Evolutionary conservation across 768 basidiomycete species (phyloP), one percentile per base, ranked within the genome.

Genomic region (Collybia mongolica): DNA sequence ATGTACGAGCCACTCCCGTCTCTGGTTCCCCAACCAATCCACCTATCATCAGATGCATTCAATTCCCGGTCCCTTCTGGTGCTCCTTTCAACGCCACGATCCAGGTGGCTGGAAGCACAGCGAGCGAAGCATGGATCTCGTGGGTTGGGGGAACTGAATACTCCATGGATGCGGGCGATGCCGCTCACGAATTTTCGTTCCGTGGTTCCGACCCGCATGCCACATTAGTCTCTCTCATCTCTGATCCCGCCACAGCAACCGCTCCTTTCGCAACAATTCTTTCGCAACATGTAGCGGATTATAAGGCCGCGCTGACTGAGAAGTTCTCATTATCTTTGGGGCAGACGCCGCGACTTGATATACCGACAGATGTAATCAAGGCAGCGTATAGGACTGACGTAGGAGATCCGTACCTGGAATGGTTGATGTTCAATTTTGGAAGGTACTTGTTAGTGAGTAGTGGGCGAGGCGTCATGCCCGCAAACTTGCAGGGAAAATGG

Each of bases 401-500:
- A 6, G 85, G 84, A 5, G 79, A 88, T 53, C 58, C 75, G 26
- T 89, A 89, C 59, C 55, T 90, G 20, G 88, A 90, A 62, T 88
- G 85, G 86, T 43, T 90, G 32, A 50, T 82, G 53, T 89, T 90
- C 66, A 88, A 89, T 60, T 84, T 75, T 57, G 88, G 86, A 18
- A 70, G 88, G 44, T 89, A 90, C 56, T 59, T 90, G 59, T 70
- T 89, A 18, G 70, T 73, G 22, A 76, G 77, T 52, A 86, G 84
- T 55, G 78, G 82, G 7, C 71, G 86, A 54, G 84, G 88, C 1
- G 54, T 55, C 2, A 69, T 90, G 18, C 88, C 88, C 0, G 79
- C 86, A 6, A 90, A 90, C 63, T 56, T 90, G 52, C 88, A 89
- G 56, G 88, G 87, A 0, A 83, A 82, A 56, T 90, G 88, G 88